Percentiles rank a stretch among this genome's conserved stretches.
Evolutionary conservation across 23 red algal genomes (phyloP).

Genomic region (Chondrus crispus): DNA sequence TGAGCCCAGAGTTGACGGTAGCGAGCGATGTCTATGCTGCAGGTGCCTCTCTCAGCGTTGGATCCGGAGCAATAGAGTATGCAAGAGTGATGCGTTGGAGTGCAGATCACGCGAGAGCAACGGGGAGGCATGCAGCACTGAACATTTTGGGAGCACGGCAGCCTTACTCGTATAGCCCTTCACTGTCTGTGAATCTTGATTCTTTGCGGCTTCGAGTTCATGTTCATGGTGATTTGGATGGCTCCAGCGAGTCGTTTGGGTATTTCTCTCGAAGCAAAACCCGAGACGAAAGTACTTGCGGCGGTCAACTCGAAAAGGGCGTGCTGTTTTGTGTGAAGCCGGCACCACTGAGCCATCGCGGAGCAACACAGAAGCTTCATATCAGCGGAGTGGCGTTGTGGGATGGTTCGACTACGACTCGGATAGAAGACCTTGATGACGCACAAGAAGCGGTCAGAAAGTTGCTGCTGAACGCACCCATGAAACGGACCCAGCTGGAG

Average conservation of each 20-base stretch:
- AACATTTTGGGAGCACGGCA: conserved; percentile 54
- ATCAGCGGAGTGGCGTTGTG: conserved; percentile 43
- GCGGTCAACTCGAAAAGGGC: conserved; percentile 36
- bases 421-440: not conserved
- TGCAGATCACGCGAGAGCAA: conserved; percentile 33
- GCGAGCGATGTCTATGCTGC: conserved; percentile 52
- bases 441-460: not conserved
- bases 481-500: conserved; percentile 32
- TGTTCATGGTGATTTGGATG: conserved; percentile 42
- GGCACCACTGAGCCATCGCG: conserved; percentile 34
- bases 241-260: conserved; percentile 49
- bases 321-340: conserved; percentile 25
- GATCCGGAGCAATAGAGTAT: not conserved
- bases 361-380: conserved; percentile 38
- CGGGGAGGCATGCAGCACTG: conserved; percentile 43
- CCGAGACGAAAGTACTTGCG: conserved; percentile 25
- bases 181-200: not conserved
- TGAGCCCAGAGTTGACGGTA: conserved; percentile 34
- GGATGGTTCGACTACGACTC: conserved; percentile 23
- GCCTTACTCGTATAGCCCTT: not conserved
- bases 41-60: conserved; percentile 8
- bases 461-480: conserved; percentile 2
- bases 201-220: conserved; percentile 18
- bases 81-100: conserved; percentile 38
- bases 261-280: conserved; percentile 47